Evolutionary conservation across 768 basidiomycete species (phyloP).

Genomic region (Suillus subalutaceus): DNA sequence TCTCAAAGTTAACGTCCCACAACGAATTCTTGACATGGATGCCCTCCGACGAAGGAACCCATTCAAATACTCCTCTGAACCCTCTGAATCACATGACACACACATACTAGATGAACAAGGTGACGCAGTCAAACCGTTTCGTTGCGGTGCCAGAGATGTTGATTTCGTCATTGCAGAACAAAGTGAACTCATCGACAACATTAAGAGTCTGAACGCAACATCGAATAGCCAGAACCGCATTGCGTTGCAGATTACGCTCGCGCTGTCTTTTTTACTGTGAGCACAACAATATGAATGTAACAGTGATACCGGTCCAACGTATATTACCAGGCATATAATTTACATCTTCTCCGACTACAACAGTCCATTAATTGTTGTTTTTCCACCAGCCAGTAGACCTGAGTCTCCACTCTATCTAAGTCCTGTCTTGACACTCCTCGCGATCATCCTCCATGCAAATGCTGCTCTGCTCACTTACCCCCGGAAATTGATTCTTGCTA

Average conservation of each 20-base stretch:
- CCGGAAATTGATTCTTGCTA: constrained; percentile 30
- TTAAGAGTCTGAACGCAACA: constrained; percentile 47
- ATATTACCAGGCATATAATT: constrained; percentile 45
- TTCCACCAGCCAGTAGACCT: constrained; percentile 33
- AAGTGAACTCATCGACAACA: constrained; percentile 52
- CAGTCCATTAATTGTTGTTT: constrained; percentile 52
- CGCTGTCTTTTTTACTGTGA: constrained; percentile 50
- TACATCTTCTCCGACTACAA: constrained; percentile 46
- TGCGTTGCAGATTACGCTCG: constrained; percentile 44
- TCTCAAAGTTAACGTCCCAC: background rate
- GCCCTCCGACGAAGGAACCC: constrained; percentile 48
- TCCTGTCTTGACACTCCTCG: constrained; percentile 47
- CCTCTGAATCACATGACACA: constrained; percentile 23
- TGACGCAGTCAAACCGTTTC: constrained; percentile 19
- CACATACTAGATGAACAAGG: constrained; percentile 58
- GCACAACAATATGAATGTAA: constrained; percentile 17
- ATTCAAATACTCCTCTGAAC: constrained; percentile 38
- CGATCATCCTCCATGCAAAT: constrained; percentile 54
- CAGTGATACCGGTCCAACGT: constrained; percentile 14
- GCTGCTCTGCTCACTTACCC: constrained; percentile 47
- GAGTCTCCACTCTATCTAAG: constrained; percentile 46
- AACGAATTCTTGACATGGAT: constrained; percentile 21
- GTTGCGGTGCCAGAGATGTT: constrained; percentile 5
- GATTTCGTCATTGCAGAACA: constrained; percentile 50
- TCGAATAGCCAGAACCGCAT: constrained; percentile 46